A percentile compares a stretch with the other conserved stretches of the same genome.
Conservation (phyloP, 1,139 yeast species). For the Taphrina confusa region DNA sequence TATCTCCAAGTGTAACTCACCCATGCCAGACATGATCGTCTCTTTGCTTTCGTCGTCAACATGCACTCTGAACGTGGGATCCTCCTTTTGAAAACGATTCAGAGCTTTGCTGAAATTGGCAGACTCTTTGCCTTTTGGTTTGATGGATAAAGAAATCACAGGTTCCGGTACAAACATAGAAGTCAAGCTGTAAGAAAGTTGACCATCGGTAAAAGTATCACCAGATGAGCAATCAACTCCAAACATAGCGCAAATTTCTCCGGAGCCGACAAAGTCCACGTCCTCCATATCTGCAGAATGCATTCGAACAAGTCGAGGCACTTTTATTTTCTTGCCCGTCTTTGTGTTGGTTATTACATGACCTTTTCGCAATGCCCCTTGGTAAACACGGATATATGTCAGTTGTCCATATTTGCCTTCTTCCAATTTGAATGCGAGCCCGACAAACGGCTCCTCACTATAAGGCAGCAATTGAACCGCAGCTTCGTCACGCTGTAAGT, state of each 20-base stretch:
- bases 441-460: slow-evolving; percentile 78
- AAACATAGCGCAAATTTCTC: slow-evolving; percentile 98
- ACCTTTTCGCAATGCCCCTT: slow-evolving; percentile 91
- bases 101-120: slow-evolving; percentile 92
- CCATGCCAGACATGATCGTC: slow-evolving; percentile 97
- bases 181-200: slow-evolving; percentile 79
- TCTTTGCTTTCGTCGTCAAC: slow-evolving; percentile 91
- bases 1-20: slow-evolving; percentile 93
- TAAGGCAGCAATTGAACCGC: slow-evolving; percentile 78
- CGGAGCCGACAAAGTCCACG: slow-evolving; percentile 91
- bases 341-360: slow-evolving; percentile 83
- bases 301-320: slow-evolving; percentile 96
- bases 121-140: slow-evolving; percentile 85
- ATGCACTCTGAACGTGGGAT: slow-evolving; percentile 93
- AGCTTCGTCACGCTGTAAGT: slow-evolving; percentile 65
- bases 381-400: slow-evolving; percentile 94
- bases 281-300: slow-evolving; percentile 85
- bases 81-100: slow-evolving; percentile 96
- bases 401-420: slow-evolving; percentile 98
- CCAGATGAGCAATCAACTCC: slow-evolving; percentile 99
- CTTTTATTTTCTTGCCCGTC: slow-evolving; percentile 90
- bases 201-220: slow-evolving; percentile 89
- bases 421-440: slow-evolving; percentile 94
- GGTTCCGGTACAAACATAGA: slow-evolving; percentile 99
- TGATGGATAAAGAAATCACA: slow-evolving; percentile 86